These are phyloP conservation scores for Ascochyta rabiei DNA, from an alignment of 2,329 filamentous ascomycete species.

Conservation along the genomic window DNA sequence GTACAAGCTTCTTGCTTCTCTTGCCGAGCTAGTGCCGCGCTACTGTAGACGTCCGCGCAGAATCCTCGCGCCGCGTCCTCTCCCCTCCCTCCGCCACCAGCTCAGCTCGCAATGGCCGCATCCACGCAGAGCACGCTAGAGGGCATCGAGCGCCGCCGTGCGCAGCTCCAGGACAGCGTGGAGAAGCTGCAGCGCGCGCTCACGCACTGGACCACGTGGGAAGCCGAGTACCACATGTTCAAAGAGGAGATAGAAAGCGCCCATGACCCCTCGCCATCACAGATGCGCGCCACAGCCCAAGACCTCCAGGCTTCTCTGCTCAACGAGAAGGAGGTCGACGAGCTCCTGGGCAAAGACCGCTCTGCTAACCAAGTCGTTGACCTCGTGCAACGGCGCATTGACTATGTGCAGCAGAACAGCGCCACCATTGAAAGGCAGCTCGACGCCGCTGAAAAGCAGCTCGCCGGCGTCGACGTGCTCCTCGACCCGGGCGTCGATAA, in stretches of 20 bases:
- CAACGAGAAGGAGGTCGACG: slow-evolving; percentile 64
- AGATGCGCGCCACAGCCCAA: slow-evolving; percentile 56
- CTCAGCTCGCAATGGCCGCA: slow-evolving; percentile 31
- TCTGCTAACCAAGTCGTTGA: slow-evolving; percentile 68
- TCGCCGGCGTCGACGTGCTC: slow-evolving; percentile 63
- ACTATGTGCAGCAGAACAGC: slow-evolving; percentile 88
- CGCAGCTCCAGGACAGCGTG: slow-evolving; percentile 77
- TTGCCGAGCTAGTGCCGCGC: slow-evolving; percentile 22
- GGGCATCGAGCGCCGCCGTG: slow-evolving; percentile 75
- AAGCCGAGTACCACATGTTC: slow-evolving; percentile 87
- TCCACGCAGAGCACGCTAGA: slow-evolving; percentile 59
- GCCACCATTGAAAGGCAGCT: slow-evolving; percentile 75
- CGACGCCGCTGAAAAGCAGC: slow-evolving; percentile 69
- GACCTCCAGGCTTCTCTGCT: slow-evolving; percentile 69
- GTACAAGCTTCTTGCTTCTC: slow-evolving; percentile 21
- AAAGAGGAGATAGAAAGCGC: slow-evolving; percentile 74
- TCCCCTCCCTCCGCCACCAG: slow-evolving; percentile 2
- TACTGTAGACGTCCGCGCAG: slow-evolving; percentile 1
- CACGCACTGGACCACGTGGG: slow-evolving; percentile 87
- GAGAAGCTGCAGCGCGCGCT: slow-evolving; percentile 75
- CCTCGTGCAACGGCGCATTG: slow-evolving; percentile 75
- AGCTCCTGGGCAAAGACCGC: slow-evolving; percentile 60
- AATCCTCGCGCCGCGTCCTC: slow-evolving; percentile 2
- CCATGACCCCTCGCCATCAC: slow-evolving; percentile 28
- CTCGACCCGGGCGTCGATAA: slow-evolving; percentile 67